Evolutionary conservation across 2,329 filamentous ascomycete genomes (phyloP).

Genomic region (Trichoderma sp.): DNA sequence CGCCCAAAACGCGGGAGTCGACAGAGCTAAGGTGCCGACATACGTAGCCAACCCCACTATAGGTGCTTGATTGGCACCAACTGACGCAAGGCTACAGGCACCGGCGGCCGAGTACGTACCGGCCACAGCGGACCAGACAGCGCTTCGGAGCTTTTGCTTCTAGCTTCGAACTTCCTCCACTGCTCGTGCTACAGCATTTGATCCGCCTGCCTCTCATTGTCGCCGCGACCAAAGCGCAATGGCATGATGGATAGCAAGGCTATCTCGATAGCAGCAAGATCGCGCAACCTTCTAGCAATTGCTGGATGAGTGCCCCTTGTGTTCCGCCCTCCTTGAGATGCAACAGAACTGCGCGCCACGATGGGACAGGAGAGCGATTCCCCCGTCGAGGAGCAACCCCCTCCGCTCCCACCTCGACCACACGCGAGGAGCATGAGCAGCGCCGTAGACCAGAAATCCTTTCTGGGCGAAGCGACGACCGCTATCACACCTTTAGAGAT

Average conservation of each 20-base stretch:
- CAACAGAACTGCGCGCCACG: constrained; percentile 33
- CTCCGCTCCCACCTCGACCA: constrained; percentile 60
- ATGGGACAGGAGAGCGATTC: constrained; percentile 39
- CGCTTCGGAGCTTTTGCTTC: not conserved
- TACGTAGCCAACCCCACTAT: constrained; percentile 22
- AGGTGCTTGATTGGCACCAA: constrained; percentile 22
- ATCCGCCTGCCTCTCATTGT: constrained; percentile 13
- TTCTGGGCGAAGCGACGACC: constrained; percentile 74
- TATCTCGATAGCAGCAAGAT: constrained; percentile 9
- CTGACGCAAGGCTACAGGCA: constrained; percentile 20
- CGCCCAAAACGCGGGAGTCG: not conserved
- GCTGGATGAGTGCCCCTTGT: constrained; percentile 3
- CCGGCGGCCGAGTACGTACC: constrained; percentile 5
- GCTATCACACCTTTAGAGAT: constrained; percentile 82
- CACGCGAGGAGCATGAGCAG: constrained; percentile 42
- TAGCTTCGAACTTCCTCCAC: not conserved
- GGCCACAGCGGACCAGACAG: not conserved
- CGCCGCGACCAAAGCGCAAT: constrained; percentile 23
- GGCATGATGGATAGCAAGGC: constrained; percentile 26
- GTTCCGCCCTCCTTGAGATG: constrained; percentile 36
- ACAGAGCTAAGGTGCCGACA: constrained; percentile 1
- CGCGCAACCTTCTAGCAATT: constrained; percentile 3
- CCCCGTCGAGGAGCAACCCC: constrained; percentile 51
- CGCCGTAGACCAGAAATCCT: constrained; percentile 45
- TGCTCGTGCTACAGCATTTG: not conserved